Evolutionary conservation across 202 grass and related monocot genomes (phyloP).

Genomic region (Panicum virgatum): DNA sequence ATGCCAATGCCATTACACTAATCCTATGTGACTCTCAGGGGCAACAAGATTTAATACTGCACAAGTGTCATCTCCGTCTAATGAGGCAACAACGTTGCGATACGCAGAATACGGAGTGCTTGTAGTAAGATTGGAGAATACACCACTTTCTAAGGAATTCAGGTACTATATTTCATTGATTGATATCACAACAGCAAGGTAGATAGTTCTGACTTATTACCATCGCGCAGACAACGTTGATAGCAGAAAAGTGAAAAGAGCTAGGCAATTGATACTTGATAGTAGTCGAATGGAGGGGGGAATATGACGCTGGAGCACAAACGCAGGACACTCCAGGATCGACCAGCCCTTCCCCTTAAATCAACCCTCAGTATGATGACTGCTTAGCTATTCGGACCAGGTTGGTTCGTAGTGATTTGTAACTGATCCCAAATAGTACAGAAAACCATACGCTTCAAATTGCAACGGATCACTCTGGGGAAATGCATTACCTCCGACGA

Average conservation of each 20-base stretch:
- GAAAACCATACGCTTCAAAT: background rate
- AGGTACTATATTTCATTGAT: background rate
- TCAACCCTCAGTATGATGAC: background rate
- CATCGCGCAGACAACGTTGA: background rate
- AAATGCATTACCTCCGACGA: slow-evolving; percentile 65
- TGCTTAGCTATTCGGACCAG: background rate
- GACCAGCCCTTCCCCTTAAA: background rate
- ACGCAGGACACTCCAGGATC: background rate
- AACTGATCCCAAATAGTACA: background rate
- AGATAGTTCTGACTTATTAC: background rate
- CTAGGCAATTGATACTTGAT: background rate
- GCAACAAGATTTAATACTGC: background rate
- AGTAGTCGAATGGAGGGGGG: background rate
- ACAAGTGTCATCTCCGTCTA: background rate
- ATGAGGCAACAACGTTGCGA: background rate
- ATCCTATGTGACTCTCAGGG: background rate
- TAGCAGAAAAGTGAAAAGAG: background rate
- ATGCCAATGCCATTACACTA: background rate
- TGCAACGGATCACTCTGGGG: background rate
- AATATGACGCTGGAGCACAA: background rate
- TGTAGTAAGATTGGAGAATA: background rate
- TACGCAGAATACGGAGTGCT: background rate
- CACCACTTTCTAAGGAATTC: background rate
- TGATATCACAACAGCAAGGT: background rate
- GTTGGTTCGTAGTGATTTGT: background rate